These are phyloP conservation scores for Gastrolobium bilobum DNA, from an alignment of 306 rosid genomes.

Conservation along the genomic window DNA sequence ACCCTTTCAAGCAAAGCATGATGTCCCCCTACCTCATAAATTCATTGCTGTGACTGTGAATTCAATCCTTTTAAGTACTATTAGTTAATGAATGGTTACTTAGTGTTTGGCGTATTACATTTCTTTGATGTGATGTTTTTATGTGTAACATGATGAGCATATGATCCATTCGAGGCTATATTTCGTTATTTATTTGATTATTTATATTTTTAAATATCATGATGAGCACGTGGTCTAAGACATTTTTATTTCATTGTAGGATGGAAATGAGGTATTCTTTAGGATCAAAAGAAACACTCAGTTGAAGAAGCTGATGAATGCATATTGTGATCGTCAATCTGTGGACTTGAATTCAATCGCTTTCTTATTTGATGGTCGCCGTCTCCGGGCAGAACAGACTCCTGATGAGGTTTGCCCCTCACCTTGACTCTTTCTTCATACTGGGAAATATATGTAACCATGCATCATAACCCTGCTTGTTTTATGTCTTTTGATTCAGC, in stretches of 20 bases:
- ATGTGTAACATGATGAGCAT: background rate
- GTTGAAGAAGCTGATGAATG: conserved; percentile 82
- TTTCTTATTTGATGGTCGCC: conserved; percentile 77
- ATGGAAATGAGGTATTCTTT: conserved; percentile 71
- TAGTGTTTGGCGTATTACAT: background rate
- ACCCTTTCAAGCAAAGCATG: background rate
- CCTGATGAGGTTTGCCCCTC: conserved; percentile 70
- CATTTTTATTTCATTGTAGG: conserved; percentile 48
- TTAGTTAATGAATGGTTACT: background rate
- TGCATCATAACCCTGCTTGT: background rate
- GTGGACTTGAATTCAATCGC: conserved; percentile 64
- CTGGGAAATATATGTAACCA: background rate
- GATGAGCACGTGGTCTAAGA: background rate
- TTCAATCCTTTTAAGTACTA: background rate
- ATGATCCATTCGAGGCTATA: background rate
- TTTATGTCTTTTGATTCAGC: conserved; percentile 44
- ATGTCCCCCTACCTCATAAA: background rate
- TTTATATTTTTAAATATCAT: background rate
- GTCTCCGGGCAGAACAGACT: conserved; percentile 74
- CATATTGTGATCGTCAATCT: conserved; percentile 79
- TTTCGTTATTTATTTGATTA: background rate
- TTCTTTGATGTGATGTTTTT: background rate
- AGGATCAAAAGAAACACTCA: conserved; percentile 79
- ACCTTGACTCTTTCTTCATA: background rate
- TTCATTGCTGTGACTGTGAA: background rate